Evolutionary conservation across 2,329 filamentous ascomycete genomes (phyloP).

Genomic region (Nemania sp.): DNA sequence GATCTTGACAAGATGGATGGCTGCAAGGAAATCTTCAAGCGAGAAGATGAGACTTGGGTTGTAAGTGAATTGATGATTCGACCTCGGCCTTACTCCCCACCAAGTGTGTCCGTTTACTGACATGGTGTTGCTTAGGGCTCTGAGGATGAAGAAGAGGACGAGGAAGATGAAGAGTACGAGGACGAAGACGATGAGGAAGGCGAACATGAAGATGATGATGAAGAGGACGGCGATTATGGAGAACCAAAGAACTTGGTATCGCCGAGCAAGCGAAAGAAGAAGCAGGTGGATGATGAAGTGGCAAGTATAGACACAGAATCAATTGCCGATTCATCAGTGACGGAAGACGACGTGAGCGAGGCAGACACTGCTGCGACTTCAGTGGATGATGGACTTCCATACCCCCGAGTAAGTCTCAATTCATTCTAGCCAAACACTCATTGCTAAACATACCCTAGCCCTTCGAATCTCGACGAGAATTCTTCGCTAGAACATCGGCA

Average conservation of each 20-base stretch:
- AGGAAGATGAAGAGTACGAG: conserved; percentile 50
- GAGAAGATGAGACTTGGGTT: conserved; percentile 82
- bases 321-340: conserved; percentile 35
- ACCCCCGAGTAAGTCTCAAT: conserved; percentile 57
- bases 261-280: conserved; percentile 61
- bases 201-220: conserved; percentile 56
- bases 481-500: conserved; percentile 83
- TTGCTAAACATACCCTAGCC: conserved; percentile 55
- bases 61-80: conserved; percentile 50
- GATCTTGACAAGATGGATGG: conserved; percentile 95
- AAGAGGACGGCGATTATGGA: conserved; percentile 59
- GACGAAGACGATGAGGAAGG: conserved; percentile 38
- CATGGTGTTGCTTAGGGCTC: conserved; percentile 51
- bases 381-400: conserved; percentile 75
- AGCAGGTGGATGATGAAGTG: conserved; percentile 49
- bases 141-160: too few species aligned
- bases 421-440: not conserved
- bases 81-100: not conserved
- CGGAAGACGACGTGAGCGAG: conserved; percentile 53
- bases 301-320: conserved; percentile 45
- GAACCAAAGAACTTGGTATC: conserved; percentile 50
- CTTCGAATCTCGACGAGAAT: conserved; percentile 88
- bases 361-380: conserved; percentile 51
- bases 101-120: conserved; percentile 23
- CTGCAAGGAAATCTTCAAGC: conserved; percentile 85